Percentiles rank a stretch among this genome's conserved stretches.
These are phyloP conservation scores for Metschnikowia lochheadii DNA, from an alignment of 805 yeast species.

Conservation along the genomic window DNA sequence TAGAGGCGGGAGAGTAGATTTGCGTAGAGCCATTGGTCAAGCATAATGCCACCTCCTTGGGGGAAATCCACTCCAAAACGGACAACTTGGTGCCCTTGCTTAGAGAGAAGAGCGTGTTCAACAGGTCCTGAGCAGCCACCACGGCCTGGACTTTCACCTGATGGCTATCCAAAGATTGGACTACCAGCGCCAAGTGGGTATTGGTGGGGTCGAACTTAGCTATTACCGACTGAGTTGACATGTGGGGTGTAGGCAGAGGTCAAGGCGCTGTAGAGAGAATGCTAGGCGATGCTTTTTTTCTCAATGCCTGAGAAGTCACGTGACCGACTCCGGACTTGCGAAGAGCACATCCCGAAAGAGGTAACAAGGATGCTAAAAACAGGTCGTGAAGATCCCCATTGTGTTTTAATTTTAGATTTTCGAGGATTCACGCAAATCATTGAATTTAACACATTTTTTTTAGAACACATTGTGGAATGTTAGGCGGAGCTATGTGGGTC, in stretches of 20 bases:
- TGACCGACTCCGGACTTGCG: background rate
- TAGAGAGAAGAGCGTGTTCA: conserved; percentile 48
- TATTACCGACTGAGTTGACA: conserved; percentile 28
- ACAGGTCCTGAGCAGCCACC: conserved; percentile 36
- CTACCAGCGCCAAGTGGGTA: conserved; percentile 59
- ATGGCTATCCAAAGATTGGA: conserved; percentile 67
- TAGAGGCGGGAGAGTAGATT: conserved; percentile 63
- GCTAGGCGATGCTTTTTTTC: conserved; percentile 4
- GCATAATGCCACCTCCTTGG: conserved; percentile 52
- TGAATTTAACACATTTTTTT: too few relatives aligned
- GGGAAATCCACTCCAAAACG: conserved; percentile 53
- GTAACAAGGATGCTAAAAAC: background rate
- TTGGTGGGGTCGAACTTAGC: conserved; percentile 61
- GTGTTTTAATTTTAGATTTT: too few relatives aligned
- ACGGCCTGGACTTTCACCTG: conserved; percentile 60
- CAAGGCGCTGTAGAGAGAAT: background rate
- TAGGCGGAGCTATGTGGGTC: background rate
- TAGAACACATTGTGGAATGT: background rate
- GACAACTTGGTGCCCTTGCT: conserved; percentile 49
- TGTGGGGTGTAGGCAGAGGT: conserved; percentile 1
- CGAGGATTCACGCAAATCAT: too few relatives aligned
- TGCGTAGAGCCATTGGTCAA: conserved; percentile 61
- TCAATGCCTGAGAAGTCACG: conserved; percentile 4
- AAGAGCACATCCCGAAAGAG: background rate
- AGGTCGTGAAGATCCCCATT: background rate